Evolutionary conservation across 192 early-diverging fungal species (phyloP), one percentile per base, ranked within the genome.

Genomic region (Pilobolus umbonatus): DNA sequence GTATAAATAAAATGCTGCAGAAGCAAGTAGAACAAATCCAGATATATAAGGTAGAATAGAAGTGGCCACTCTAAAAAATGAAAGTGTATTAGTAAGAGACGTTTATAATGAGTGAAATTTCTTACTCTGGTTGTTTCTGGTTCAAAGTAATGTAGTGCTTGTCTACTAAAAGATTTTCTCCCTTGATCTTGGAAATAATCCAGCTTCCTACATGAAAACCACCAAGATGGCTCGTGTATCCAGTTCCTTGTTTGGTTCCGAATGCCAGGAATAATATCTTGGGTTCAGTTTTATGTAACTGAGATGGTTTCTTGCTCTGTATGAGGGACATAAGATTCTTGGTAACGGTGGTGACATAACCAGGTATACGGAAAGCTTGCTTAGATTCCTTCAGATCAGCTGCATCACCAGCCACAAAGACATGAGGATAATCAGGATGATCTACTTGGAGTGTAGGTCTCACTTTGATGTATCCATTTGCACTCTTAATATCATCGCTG

Each of bases 361-460:
- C 19, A 6, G 12, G 1, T 32, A 57, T 64, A 26, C 62, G 51
- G 34, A 36, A 68, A 4, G 70, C 74, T 34, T 65, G 26, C 39
- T 75, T 75, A 2, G 62, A 38, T 51, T 72, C 74, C 1, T 60
- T 47, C n/a, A 68, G 30, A 56, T 72, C 67, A 1, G 58, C 60
- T 42, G 60, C 51, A 44, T 75, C 74, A 22, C 74, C 74, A 4
- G 69, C 19, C 15, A 72, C 74, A 45, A 72, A 72, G 30, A 75
- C 51, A 29, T 52, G 34, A 11, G 30, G 9, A 7, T 56, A 50
- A 11, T 42, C 48, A 11, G 32, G 24, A 26, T 64, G 34, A n/a
- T 69, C 38, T 4, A 68, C 44, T 52, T 73, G 71, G 1, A 61
- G 40, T 12, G 67, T 65, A 38, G 62, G 29, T 8, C 5, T 38